Base-by-base conservation (phyloP, 2,329 filamentous ascomycete genomes). In the Microcyclospora tardicrescens region DNA sequence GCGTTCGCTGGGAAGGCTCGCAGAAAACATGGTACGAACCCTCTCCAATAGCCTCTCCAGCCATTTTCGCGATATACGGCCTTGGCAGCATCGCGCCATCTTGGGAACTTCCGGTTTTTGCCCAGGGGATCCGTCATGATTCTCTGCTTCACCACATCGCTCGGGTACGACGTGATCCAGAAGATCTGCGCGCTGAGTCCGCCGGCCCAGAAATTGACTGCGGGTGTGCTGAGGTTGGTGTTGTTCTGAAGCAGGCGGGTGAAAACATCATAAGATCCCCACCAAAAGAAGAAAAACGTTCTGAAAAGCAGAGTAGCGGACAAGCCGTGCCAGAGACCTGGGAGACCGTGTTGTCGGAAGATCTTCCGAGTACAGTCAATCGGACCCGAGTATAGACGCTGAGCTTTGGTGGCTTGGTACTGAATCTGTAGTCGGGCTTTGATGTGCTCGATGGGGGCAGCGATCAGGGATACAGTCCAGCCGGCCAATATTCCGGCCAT, bases 211-310 rank as follows among this genome's bases (percentile, higher is more conserved):
- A 98, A 98, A 59, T 96, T 96, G 55, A 96, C 71, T 1, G 79
- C 79, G 0, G 91, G 85, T 0, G 77, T 75, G 38, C 81, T 81
- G 38, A 95, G 65, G 10, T 51, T 62, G 2, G 87, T 94, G 51
- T 77, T 67, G 13, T 73, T 61, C 39, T 73, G 67, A 56, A 96
- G 66, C 42, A 71, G 64, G 15, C 75, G 70, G 5, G 84, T 83
- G 50, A 96, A 72, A 24, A 94, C 51, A 54, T 95, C 89, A 66
- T 98, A 98, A 29, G 78, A 82, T n/a, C 79, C 79, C 91, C 91
- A 98, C 87, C 87, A 96, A 67, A 81, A 91, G 71, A 94, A 95
- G 70, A 98, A 98, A 65, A 89, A 93, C 11, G 78, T 77, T 13
- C 91, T 75, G 66, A 96, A 96, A 35, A 96, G 62, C 35, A 96